A percentile compares a stretch with the other conserved stretches of the same genome.
These are phyloP conservation scores for Vitis hybrid DNA, from an alignment of 177 flowering plant genomes.

Conservation along the genomic window DNA sequence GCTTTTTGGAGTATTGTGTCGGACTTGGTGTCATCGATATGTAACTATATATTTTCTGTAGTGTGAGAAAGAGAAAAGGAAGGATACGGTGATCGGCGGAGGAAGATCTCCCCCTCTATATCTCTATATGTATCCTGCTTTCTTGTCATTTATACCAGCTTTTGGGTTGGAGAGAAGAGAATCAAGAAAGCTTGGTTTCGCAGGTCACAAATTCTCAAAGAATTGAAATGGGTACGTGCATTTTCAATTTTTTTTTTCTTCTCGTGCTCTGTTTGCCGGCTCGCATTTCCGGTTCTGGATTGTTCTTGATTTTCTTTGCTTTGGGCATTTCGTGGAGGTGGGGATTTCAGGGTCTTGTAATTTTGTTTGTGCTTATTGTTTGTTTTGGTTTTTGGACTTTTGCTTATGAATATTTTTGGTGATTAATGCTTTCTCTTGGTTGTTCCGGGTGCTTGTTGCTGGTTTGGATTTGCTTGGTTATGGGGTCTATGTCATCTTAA, in stretches of 20 bases:
- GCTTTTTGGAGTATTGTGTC: too few species aligned
- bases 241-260: background rate
- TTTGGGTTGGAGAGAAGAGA: background rate
- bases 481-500: too few species aligned
- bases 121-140: background rate
- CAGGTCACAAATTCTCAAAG: slow-evolving; percentile 17
- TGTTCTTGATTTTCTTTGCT: background rate
- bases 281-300: slow-evolving; percentile 1
- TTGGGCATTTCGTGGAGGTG: background rate
- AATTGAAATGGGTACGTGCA: slow-evolving; percentile 40
- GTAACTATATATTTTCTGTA: too few species aligned
- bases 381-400: background rate
- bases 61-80: too few species aligned
- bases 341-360: too few species aligned
- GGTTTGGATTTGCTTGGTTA: too few species aligned
- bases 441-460: too few species aligned
- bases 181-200: slow-evolving; percentile 14
- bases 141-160: background rate
- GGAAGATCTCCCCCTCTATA: background rate
- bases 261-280: slow-evolving; percentile 10
- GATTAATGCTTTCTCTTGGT: too few species aligned
- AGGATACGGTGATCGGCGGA: too few species aligned
- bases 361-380: background rate
- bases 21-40: too few species aligned
- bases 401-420: background rate